A percentile compares a stretch with the other conserved stretches of the same genome.
Evolutionary conservation across 2,329 filamentous ascomycete species (phyloP).

Genomic region (Oidium heveae): DNA sequence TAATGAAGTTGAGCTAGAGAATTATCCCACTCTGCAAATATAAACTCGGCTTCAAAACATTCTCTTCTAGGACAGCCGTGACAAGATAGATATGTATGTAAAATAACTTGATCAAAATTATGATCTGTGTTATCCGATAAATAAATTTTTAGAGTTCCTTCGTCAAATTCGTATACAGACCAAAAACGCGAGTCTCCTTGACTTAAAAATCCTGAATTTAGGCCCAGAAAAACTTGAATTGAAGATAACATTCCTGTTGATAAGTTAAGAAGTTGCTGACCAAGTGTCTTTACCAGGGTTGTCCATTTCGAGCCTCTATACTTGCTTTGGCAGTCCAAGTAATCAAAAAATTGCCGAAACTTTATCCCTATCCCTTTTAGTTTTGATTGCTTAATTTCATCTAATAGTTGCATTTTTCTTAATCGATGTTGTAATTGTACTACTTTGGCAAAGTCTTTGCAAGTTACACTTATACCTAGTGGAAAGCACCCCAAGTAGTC

Average conservation of each 20-base stretch:
- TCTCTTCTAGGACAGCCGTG: constrained; percentile 17
- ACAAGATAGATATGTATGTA: constrained; percentile 21
- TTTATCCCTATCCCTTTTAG: constrained; percentile 10
- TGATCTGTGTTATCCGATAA: constrained; percentile 18
- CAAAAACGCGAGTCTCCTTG: constrained; percentile 16
- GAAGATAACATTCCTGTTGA: constrained; percentile 13
- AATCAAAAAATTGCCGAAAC: constrained; percentile 3
- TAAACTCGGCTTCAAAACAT: constrained; percentile 18
- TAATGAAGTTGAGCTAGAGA: constrained; percentile 8
- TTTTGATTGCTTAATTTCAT: constrained; percentile 3
- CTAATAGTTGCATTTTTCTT: constrained; percentile 17
- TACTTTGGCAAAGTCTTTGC: constrained; percentile 19
- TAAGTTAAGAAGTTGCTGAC: constrained; percentile 4
- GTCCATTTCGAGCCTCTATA: constrained; percentile 4
- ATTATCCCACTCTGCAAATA: constrained; percentile 16
- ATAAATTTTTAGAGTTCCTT: constrained; percentile 13
- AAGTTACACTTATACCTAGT: constrained; percentile 18
- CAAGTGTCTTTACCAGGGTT: constrained; percentile 5
- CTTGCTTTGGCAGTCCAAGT: constrained; percentile 12
- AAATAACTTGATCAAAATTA: constrained; percentile 18
- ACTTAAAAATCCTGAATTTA: constrained; percentile 19
- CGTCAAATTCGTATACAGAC: constrained; percentile 15
- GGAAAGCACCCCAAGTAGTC: constrained; percentile 21
- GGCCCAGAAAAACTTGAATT: constrained; percentile 13
- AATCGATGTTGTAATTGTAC: constrained; percentile 20